phyloP scores from a whole-genome alignment of 2,329 filamentous ascomycete species.

The Fusarium abutilonis region DNA sequence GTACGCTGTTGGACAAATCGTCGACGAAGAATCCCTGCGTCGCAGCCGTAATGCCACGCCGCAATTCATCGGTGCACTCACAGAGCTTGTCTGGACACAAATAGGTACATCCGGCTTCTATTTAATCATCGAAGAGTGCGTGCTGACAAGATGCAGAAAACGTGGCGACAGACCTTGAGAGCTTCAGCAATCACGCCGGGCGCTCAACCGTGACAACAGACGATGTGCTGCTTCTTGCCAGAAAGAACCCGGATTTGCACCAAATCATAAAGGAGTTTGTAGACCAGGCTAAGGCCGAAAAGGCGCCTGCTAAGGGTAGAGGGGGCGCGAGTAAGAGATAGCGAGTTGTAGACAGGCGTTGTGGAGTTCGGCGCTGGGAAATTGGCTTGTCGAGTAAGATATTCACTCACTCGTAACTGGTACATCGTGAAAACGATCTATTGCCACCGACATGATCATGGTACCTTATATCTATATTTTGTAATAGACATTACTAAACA shows the following conservation, averaged over 20 bases:
- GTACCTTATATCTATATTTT: neutral
- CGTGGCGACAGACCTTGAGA: constrained; percentile 66
- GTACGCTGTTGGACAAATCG: constrained; percentile 85
- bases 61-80: constrained; percentile 87
- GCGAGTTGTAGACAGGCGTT: constrained; percentile 12
- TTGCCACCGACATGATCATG: neutral
- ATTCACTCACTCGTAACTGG: neutral
- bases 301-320: constrained; percentile 41
- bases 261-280: constrained; percentile 76
- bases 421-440: neutral
- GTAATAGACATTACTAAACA: neutral
- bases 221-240: constrained; percentile 86
- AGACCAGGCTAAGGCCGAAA: constrained; percentile 65
- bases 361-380: constrained; percentile 29
- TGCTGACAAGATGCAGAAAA: constrained; percentile 55
- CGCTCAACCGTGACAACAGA: constrained; percentile 82
- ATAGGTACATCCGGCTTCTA: constrained; percentile 65
- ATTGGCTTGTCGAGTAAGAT: neutral
- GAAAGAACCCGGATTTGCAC: constrained; percentile 87
- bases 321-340: constrained; percentile 50
- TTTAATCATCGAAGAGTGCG: neutral
- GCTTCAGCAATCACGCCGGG: constrained; percentile 77
- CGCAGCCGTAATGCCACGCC: constrained; percentile 83
- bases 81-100: constrained; percentile 87
- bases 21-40: constrained; percentile 78